These are phyloP conservation scores for Cystobasidium sp. DNA, from an alignment of 1,284 basidiomycete genomes.

Conservation along the genomic window DNA sequence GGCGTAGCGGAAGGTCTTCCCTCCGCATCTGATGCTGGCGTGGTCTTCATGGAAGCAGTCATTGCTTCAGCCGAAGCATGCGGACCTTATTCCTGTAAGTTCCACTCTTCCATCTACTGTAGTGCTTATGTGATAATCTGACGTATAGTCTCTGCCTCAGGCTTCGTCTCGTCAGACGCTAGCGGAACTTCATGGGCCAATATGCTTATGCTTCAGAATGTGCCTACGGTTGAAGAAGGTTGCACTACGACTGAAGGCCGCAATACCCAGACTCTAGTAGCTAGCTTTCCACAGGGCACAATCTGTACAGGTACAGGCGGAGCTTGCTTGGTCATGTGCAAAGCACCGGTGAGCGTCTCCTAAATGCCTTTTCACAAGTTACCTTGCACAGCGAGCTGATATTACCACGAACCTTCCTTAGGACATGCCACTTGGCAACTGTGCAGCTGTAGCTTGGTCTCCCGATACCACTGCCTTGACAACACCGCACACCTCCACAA, in stretches of 20 bases:
- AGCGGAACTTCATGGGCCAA: conserved; percentile 16
- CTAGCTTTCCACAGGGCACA: conserved; percentile 14
- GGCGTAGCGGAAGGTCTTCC: conserved; percentile 32
- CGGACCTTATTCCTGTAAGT: conserved; percentile 34
- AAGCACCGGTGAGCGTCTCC: conserved; percentile 5
- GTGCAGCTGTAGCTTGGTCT: conserved; percentile 28
- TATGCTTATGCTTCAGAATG: conserved; percentile 32
- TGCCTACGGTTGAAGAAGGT: conserved; percentile 12
- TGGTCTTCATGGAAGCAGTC: conserved; percentile 36
- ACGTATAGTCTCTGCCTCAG: conserved; percentile 1
- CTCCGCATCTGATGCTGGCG: conserved; percentile 23
- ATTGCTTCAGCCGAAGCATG: conserved; percentile 2
- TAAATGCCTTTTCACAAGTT: not conserved
- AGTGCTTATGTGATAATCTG: not conserved
- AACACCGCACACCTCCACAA: not conserved
- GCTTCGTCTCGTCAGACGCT: conserved; percentile 35
- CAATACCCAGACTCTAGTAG: conserved; percentile 23
- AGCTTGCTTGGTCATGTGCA: conserved; percentile 41
- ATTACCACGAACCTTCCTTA: not conserved
- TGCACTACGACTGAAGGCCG: not conserved
- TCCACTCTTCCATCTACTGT: not conserved
- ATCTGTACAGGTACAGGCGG: conserved; percentile 22
- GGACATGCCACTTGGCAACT: conserved; percentile 25
- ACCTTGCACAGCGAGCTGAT: not conserved
- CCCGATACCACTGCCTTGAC: not conserved